These are phyloP conservation scores for Polygonum aviculare DNA, from an alignment of 148 eudicot genomes.

Conservation along the genomic window DNA sequence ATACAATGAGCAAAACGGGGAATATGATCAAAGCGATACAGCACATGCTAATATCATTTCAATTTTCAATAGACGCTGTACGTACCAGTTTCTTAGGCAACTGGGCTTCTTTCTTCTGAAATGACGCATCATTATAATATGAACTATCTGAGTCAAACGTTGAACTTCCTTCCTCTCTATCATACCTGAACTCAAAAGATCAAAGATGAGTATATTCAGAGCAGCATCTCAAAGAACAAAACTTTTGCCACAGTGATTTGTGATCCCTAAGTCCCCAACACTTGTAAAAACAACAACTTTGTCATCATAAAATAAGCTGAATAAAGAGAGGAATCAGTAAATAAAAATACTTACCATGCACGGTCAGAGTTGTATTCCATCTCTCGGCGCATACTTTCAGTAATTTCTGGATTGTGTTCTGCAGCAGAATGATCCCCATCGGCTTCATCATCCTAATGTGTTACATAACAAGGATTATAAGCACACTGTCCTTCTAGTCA, in stretches of 20 bases:
- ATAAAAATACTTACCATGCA: constrained; percentile 51
- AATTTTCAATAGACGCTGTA: background rate
- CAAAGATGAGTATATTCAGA: constrained; percentile 7
- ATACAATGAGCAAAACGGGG: background rate
- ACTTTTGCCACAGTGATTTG: background rate
- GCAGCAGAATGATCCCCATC: constrained; percentile 23
- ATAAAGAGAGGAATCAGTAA: background rate
- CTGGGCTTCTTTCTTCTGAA: constrained; percentile 80
- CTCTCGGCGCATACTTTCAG: constrained; percentile 85
- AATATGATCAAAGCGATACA: background rate
- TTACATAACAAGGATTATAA: background rate
- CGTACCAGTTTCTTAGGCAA: constrained; percentile 78
- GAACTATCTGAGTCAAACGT: constrained; percentile 59
- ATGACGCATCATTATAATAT: constrained; percentile 71
- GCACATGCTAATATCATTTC: background rate
- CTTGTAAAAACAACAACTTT: background rate
- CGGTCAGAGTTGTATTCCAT: constrained; percentile 95
- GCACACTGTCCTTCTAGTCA: background rate
- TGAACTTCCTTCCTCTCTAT: constrained; percentile 86
- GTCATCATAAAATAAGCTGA: background rate
- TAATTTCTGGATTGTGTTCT: constrained; percentile 52
- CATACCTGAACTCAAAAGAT: constrained; percentile 52
- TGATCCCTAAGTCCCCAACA: background rate
- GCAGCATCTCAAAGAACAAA: background rate
- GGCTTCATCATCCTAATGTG: constrained; percentile 49